Evolutionary conservation across 805 yeast species (phyloP), one percentile per base, ranked within the genome.

Genomic region (Cyberlindnera maritima): DNA sequence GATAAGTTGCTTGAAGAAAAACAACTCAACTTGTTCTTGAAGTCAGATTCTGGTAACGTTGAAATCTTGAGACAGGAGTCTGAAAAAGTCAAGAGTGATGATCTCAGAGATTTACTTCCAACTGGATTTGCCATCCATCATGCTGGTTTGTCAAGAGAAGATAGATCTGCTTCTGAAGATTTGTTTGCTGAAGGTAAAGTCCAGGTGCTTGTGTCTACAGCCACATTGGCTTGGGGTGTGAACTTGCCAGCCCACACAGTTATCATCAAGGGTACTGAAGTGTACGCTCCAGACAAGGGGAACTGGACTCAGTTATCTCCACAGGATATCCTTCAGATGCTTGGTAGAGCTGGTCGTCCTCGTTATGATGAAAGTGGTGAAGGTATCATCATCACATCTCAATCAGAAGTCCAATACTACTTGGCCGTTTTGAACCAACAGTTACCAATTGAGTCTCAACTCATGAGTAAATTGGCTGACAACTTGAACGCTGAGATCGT

Each of bases 271-370:
- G 98, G 98, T 0, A 92, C 99, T 0, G 96, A 88, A 59, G 83
- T 90, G 0, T 94, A 95, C 59, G 85, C 94, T 5, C 97, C 99
- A 0, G 94, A 86, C 53, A 79, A 78, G 52, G 96, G 97, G 45
- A 68, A 78, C 7, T 92, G 98, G 97, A 81, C 81, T 2, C 94
- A 88, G 59, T 69, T 92, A n/a, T 84, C 96, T 0, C 95, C 97
- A 0, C 99, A 92, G 59, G 98, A 94, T 67, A 85, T 92, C 33
- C 65, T 92, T 10, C 99, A 92, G 67, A 92, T 92, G 98, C 72
- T 92, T n/a, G 98, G 98, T 32, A 80, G 98, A 70, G 98, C 98
- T 17, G 98, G 98, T 56, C 77, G 99, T 66, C 99, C 99, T 0
- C 75, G 97, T 44, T 94, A 85, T 66, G 99, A 92, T 64, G 81